Base-by-base conservation (phyloP, 1,284 basidiomycete species). In the Naganishia sp. region DNA sequence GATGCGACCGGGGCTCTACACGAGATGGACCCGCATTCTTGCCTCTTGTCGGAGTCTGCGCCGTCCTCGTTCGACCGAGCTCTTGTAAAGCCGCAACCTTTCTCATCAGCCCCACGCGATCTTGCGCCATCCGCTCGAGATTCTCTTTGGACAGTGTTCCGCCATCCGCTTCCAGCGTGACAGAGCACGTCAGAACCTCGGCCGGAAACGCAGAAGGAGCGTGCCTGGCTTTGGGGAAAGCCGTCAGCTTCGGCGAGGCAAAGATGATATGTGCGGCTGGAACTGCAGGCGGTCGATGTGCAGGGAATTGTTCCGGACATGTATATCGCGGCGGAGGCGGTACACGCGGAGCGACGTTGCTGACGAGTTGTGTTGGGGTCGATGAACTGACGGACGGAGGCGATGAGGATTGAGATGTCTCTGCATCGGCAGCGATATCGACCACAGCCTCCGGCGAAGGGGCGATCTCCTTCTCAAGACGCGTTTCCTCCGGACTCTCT, bases 321-420 rank as follows among this genome's bases (percentile, higher is more conserved):
- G 90, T 85, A 66, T 87, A 84, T 1, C 80, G 75, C 5, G 10
- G 85, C 84, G 1, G 83, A 88, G 28, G 80, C 80, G 42, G 87
- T 85, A n/a, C 89, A 85, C 42, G 90, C 85, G 43, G 91, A 83
- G 56, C 84, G 85, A 56, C 90, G 80, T 56, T 89, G 85, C 72
- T 84, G 87, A 57, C 35, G 13, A 39, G 35, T 39, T 9, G 35
- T 13, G 2, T 9, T 9, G 35, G 13, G 10, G 35, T 39, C 35
- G 35, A 9, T 39, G 13, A 9, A 39, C 35, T 39, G 2, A 39
- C 35, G 35, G 35, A 1, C 13, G 2, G 35, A 3, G 35, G 35
- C 35, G 35, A 39, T 39, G 35, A 3, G 35, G 10, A 6, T 39
- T 9, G 13, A 39, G 35, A 0, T 13, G 35, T 39, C 13, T 39